Base-by-base conservation (phyloP, 2,329 filamentous ascomycete species). In the Orbilia javanica region DNA sequence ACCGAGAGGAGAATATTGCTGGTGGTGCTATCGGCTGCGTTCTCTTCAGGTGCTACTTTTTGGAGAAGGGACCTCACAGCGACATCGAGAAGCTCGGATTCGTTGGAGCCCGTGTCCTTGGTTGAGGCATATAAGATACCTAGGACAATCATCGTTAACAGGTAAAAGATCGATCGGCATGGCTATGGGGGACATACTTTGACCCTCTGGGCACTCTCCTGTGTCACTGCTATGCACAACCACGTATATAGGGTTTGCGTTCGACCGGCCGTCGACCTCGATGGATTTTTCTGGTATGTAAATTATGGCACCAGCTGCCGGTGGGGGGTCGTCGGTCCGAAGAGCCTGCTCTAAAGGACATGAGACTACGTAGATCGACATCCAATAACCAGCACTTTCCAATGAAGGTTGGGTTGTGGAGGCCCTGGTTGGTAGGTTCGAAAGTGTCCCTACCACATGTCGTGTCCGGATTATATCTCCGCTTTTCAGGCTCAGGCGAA, bases 221-320 rank as follows among this genome's bases (percentile, higher is more conserved):
- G 94, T 95, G 74, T 97, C 94, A 83, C 91, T 93, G 2, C 94
- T 96, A 84, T 98, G 95, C 42, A 91, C 88, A 81, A 93, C 84
- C 18, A 91, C 84, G 79, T 90, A 87, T 5, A 90, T 86, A 13
- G 89, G 88, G 53, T 87, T 83, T 10, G 80, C 80, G 64, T 83
- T 80, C 18, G 80, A 13, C 5, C 64, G 70, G 10, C 80, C 71
- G 79, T 83, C 34, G 73, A 82, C 52, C 80, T 64, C 31, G 44
- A 79, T 25, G 8, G 53, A 64, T 1, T n/a, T 80, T 31, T 80
- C 79, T 34, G 84, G 81, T n/a, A 81, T 80, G 42, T 77, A 77
- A 4, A 71, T 34, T 13, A 77, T 66, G 8, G 57, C 66, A 10
- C 48, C 73, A 18, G 73, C 73, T 11, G 73, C 60, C 13, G 44